Conservation (phyloP, 1,139 yeast genomes). For the Candida neerlandica region DNA sequence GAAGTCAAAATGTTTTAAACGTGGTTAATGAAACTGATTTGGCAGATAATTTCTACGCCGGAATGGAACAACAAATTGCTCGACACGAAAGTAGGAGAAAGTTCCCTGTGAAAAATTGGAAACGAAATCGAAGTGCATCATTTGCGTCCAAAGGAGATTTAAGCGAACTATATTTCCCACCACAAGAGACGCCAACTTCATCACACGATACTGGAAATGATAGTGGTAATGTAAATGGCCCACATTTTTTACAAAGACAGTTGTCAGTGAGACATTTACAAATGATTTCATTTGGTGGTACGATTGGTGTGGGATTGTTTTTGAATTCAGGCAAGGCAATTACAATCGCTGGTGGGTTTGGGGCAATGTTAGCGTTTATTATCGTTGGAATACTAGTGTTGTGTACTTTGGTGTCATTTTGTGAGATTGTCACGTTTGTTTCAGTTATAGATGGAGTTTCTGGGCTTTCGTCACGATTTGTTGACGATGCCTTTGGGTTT, state of each 20-base stretch:
- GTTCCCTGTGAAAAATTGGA: constrained; percentile 12
- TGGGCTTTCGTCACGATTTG: constrained; percentile 74
- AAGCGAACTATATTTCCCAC: constrained; percentile 15
- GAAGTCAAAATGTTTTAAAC: constrained; percentile 22
- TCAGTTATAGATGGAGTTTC: constrained; percentile 83
- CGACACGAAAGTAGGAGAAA: constrained; percentile 6
- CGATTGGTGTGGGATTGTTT: constrained; percentile 80
- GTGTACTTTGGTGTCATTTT: constrained; percentile 72
- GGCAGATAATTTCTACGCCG: constrained; percentile 32
- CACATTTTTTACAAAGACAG: constrained; percentile 46
- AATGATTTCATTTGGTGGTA: constrained; percentile 82
- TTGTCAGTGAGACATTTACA: constrained; percentile 72
- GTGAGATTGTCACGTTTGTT: constrained; percentile 84
- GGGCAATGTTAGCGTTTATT: constrained; percentile 70
- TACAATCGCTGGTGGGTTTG: constrained; percentile 80
- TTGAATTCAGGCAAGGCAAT: constrained; percentile 79
- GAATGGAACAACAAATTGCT: constrained; percentile 16
- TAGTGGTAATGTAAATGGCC: not conserved
- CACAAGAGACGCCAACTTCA: constrained; percentile 14
- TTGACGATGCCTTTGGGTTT: constrained; percentile 85
- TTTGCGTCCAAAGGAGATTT: constrained; percentile 12
- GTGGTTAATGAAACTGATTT: constrained; percentile 34
- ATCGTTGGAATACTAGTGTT: constrained; percentile 69
- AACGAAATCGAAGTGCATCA: constrained; percentile 11
- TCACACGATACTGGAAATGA: constrained; percentile 7